Conservation (phyloP, 2,329 filamentous ascomycete genomes). For the Sporothrix variecibatus region DNA sequence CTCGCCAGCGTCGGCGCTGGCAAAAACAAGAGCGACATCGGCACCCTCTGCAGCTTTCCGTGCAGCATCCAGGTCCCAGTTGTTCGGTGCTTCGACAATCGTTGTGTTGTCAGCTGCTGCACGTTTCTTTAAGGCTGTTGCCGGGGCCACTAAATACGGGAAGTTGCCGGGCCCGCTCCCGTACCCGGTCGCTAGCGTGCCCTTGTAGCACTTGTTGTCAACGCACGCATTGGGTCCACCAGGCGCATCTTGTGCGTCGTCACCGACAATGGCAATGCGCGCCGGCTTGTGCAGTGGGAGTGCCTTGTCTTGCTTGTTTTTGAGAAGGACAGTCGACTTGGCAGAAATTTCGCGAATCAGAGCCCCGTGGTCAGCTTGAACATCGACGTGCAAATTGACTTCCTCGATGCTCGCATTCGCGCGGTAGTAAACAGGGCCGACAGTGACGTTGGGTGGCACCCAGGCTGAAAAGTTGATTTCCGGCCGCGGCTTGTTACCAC, state of each 20-base stretch:
- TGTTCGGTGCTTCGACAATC: conserved; percentile 51
- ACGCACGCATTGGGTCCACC: conserved; percentile 72
- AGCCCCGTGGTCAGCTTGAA: conserved; percentile 52
- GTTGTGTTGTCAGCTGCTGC: conserved; percentile 60
- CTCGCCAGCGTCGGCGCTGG: conserved; percentile 79
- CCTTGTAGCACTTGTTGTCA: conserved; percentile 75
- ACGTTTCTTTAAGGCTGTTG: conserved; percentile 51
- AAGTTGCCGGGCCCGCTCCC: conserved; percentile 84
- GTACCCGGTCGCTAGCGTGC: conserved; percentile 82
- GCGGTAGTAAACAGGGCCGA: conserved; percentile 55
- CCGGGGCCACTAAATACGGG: conserved; percentile 76
- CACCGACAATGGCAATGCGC: conserved; percentile 68
- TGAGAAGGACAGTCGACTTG: conserved; percentile 59
- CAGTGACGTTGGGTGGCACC: conserved; percentile 53
- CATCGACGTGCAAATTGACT: conserved; percentile 68
- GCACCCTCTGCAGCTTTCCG: conserved; percentile 56
- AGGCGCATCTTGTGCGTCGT: conserved; percentile 63
- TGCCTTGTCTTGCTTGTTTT: conserved; percentile 49
- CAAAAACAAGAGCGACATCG: conserved; percentile 80
- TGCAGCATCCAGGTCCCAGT: conserved; percentile 53
- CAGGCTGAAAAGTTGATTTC: conserved; percentile 71
- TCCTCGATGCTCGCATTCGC: conserved; percentile 50
- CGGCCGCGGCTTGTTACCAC: conserved; percentile 32
- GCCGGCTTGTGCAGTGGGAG: conserved; percentile 50
- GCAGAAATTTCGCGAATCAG: conserved; percentile 55